Evolutionary conservation across 2,329 filamentous ascomycete species (phyloP).

Genomic region (Clathrospora elynae): DNA sequence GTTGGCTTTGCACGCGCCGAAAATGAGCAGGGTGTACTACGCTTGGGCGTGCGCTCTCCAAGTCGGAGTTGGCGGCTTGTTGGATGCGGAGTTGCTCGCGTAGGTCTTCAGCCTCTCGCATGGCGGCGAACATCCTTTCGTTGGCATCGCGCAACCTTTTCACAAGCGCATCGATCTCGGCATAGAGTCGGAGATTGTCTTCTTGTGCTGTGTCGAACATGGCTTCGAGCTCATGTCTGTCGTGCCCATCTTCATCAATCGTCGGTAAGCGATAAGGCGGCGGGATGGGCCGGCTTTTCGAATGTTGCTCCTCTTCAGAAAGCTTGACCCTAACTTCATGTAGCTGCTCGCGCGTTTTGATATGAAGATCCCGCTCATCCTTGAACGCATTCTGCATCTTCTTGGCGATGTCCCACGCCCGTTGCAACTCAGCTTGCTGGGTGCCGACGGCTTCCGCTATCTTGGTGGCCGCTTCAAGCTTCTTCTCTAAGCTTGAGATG

Average conservation of each 20-base stretch:
- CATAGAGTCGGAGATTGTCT: constrained; percentile 41
- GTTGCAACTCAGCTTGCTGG: constrained; percentile 37
- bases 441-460: constrained; percentile 32
- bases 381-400: constrained; percentile 36
- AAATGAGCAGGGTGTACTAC: constrained; percentile 43
- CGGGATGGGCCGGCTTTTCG: constrained; percentile 7
- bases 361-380: constrained; percentile 36
- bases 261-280: constrained; percentile 33
- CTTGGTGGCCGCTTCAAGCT: constrained; percentile 28
- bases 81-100: constrained; percentile 34
- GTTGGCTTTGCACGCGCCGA: constrained; percentile 40
- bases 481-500: constrained; percentile 36
- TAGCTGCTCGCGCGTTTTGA: constrained; percentile 33
- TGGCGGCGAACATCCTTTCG: constrained; percentile 29
- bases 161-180: constrained; percentile 35
- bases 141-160: constrained; percentile 41
- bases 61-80: constrained; percentile 35
- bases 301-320: constrained; percentile 22
- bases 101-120: constrained; percentile 33
- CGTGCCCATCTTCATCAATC: constrained; percentile 38
- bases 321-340: constrained; percentile 28
- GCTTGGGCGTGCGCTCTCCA: constrained; percentile 39
- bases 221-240: constrained; percentile 41
- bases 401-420: constrained; percentile 41
- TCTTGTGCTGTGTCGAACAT: constrained; percentile 46